Percentiles rank a stretch among this genome's conserved stretches.
These are phyloP conservation scores for Daldinia sp. DNA, from an alignment of 2,329 filamentous ascomycete species.

Conservation along the genomic window DNA sequence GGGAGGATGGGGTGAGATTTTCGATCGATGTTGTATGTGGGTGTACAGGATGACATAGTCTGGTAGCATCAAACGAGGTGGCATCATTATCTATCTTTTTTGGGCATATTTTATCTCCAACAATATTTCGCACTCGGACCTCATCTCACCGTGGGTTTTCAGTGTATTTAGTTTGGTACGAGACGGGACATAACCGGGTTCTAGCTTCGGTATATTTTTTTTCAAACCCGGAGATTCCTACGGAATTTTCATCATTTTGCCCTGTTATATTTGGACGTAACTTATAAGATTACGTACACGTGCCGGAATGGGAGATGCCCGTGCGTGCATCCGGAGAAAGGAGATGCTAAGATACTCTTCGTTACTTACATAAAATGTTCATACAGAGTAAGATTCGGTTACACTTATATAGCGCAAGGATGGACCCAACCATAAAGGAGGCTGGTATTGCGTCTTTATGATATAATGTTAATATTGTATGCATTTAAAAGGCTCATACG, in stretches of 20 bases:
- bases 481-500: slow-evolving; percentile 19
- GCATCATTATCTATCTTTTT: not conserved
- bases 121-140: not conserved
- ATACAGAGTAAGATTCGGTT: not conserved
- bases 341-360: not conserved
- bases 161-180: not conserved
- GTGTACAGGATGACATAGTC: not conserved
- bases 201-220: not conserved
- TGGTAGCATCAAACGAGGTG: not conserved
- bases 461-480: slow-evolving; percentile 5
- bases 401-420: not conserved
- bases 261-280: not conserved
- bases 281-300: not conserved
- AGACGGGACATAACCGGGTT: not conserved
- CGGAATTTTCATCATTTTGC: not conserved
- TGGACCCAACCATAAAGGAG: not conserved
- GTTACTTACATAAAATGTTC: slow-evolving; percentile 1
- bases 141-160: not conserved
- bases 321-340: not conserved
- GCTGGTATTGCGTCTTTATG: slow-evolving; percentile 5
- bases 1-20: not conserved
- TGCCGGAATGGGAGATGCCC: no score
- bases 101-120: not conserved
- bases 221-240: not conserved
- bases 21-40: not conserved